Percentiles rank a stretch among this genome's conserved stretches.
phyloP scores from a whole-genome alignment of 176 grass and related monocot genomes.

The Paspalum notatum region DNA sequence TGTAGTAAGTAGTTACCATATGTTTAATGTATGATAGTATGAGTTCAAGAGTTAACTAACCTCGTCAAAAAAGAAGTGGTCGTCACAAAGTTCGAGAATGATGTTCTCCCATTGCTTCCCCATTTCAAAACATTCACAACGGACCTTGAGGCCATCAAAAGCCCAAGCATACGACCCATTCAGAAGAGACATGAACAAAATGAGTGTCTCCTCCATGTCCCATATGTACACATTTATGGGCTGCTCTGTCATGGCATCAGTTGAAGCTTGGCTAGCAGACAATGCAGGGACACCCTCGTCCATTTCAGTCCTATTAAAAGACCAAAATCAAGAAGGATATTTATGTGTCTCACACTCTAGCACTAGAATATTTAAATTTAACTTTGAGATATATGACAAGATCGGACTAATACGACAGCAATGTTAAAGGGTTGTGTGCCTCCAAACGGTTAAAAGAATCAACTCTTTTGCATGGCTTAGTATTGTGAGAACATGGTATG shows the following conservation, averaged over 20 bases:
- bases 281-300: conserved; percentile 21
- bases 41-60: too few relatives aligned
- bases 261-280: background rate
- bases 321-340: too few relatives aligned
- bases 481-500: too few relatives aligned
- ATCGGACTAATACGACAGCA: background rate
- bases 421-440: too few relatives aligned
- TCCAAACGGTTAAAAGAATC: too few relatives aligned
- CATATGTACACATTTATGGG: conserved; percentile 61
- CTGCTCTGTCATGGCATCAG: conserved; percentile 24
- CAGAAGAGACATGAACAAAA: conserved; percentile 81
- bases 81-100: conserved; percentile 69
- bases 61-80: too few relatives aligned
- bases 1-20: too few relatives aligned
- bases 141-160: conserved; percentile 72
- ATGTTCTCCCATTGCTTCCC: conserved; percentile 87
- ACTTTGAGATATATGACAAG: too few relatives aligned
- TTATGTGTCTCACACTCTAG: too few relatives aligned
- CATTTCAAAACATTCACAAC: conserved; percentile 57
- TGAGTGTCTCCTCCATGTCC: conserved; percentile 97
- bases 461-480: too few relatives aligned
- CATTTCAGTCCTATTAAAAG: conserved; percentile 18
- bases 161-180: conserved; percentile 71
- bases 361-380: too few relatives aligned
- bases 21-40: too few relatives aligned